Conservation (phyloP, 1,139 yeast species). For the Yamadazyma diddensiae region DNA sequence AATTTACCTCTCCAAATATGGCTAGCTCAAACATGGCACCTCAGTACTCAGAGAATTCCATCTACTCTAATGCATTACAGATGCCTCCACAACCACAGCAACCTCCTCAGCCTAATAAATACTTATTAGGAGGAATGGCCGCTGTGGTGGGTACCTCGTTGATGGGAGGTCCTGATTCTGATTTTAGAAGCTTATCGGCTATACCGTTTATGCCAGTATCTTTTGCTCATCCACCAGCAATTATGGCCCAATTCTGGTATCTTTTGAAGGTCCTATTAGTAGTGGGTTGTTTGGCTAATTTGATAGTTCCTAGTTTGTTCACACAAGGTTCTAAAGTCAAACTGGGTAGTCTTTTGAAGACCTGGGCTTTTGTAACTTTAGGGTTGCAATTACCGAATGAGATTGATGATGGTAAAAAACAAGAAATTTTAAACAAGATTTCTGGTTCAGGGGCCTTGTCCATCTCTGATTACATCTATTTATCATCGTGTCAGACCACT, state of each 20-base stretch:
- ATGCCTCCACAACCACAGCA: slow-evolving; percentile 2
- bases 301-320: slow-evolving; percentile 24
- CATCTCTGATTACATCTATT: slow-evolving; percentile 26
- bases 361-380: slow-evolving; percentile 27
- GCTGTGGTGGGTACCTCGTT: slow-evolving; percentile 48
- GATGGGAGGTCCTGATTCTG: slow-evolving; percentile 34
- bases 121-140: slow-evolving; percentile 55
- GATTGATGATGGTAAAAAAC: slow-evolving; percentile 18
- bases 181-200: slow-evolving; percentile 38
- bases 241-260: slow-evolving; percentile 25
- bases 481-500: slow-evolving; percentile 30
- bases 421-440: slow-evolving; percentile 21
- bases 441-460: slow-evolving; percentile 20
- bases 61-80: not conserved
- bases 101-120: slow-evolving; percentile 24
- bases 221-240: slow-evolving; percentile 23
- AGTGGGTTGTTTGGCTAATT: slow-evolving; percentile 23
- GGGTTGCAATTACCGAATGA: slow-evolving; percentile 30
- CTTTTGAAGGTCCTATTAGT: slow-evolving; percentile 26
- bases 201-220: slow-evolving; percentile 32
- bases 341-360: slow-evolving; percentile 9
- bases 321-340: slow-evolving; percentile 1
- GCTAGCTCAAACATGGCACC: slow-evolving; percentile 1
- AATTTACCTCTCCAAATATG: slow-evolving; percentile 1
- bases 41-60: not conserved